These are phyloP conservation scores for Fusarium goolgardi DNA, from an alignment of 2,329 filamentous ascomycete species.

Conservation along the genomic window DNA sequence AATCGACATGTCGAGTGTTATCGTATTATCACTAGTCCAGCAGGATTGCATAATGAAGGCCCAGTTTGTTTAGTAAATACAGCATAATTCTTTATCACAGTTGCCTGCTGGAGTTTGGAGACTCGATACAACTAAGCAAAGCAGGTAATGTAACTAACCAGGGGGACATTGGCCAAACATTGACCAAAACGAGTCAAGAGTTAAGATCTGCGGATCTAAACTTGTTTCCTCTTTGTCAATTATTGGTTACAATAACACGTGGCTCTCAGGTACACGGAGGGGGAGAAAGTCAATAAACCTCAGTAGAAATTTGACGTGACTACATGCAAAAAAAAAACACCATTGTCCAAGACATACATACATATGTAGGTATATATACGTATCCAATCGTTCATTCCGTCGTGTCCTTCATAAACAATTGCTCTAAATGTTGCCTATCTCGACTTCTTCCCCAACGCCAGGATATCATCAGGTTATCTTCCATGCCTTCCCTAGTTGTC, in stretches of 20 bases:
- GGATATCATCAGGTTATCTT: constrained; percentile 37
- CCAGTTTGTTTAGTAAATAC: neutral
- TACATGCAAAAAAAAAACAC: neutral
- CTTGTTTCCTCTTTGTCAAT: neutral
- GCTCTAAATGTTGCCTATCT: constrained; percentile 26
- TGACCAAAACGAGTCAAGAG: neutral
- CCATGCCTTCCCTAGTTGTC: constrained; percentile 20
- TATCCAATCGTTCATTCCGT: constrained; percentile 30
- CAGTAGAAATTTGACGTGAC: neutral
- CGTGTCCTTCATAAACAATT: constrained; percentile 33
- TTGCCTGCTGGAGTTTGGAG: neutral
- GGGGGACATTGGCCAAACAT: neutral
- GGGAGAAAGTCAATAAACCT: neutral
- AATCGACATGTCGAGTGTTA: neutral
- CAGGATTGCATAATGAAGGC: neutral
- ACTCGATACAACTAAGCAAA: neutral
- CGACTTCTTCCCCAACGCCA: constrained; percentile 37
- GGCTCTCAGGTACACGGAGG: neutral
- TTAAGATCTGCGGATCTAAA: neutral
- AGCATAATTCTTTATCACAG: neutral
- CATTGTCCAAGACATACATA: neutral
- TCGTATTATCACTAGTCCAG: neutral
- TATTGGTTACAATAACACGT: neutral
- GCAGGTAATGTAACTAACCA: neutral
- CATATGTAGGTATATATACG: neutral